Evolutionary conservation across 768 basidiomycete genomes (phyloP).

Genomic region (Leccinum uliginosum): DNA sequence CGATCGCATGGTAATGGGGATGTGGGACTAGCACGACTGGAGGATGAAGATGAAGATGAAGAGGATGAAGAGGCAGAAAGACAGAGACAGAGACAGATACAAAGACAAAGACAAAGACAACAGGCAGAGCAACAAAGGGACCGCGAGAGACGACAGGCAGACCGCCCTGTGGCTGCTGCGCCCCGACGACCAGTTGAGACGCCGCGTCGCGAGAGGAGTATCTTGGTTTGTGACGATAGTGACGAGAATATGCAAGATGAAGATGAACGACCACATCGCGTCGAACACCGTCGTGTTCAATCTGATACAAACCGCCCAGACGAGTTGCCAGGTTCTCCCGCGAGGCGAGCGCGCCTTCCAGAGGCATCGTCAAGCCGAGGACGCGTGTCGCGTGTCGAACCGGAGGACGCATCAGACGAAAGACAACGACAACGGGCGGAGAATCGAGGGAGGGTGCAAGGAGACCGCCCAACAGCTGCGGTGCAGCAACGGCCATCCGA

Average conservation of each 20-base stretch:
- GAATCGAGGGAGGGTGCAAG: background rate
- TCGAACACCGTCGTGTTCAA: conserved; percentile 15
- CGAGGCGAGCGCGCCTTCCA: background rate
- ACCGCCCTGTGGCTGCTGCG: background rate
- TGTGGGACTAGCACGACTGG: background rate
- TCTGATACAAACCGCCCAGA: conserved; percentile 4
- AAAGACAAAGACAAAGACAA: conserved; percentile 2
- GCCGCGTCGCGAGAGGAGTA: background rate
- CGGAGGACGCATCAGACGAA: background rate
- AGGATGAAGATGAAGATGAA: conserved; percentile 11
- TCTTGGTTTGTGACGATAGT: conserved; percentile 2
- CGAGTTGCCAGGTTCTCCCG: background rate
- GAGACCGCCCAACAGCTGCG: background rate
- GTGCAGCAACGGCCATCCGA: background rate
- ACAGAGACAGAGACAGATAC: conserved; percentile 3
- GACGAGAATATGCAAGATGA: background rate
- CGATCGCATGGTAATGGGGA: conserved; percentile 15
- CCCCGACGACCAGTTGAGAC: background rate
- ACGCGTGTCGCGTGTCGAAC: background rate
- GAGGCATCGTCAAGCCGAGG: background rate
- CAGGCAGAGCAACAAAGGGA: background rate
- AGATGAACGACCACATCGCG: background rate
- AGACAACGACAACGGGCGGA: background rate
- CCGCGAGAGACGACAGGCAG: background rate
- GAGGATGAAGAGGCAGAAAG: conserved; percentile 14